phyloP scores from a whole-genome alignment of 1,284 basidiomycete genomes.

The Afroboletus lepidellus region DNA sequence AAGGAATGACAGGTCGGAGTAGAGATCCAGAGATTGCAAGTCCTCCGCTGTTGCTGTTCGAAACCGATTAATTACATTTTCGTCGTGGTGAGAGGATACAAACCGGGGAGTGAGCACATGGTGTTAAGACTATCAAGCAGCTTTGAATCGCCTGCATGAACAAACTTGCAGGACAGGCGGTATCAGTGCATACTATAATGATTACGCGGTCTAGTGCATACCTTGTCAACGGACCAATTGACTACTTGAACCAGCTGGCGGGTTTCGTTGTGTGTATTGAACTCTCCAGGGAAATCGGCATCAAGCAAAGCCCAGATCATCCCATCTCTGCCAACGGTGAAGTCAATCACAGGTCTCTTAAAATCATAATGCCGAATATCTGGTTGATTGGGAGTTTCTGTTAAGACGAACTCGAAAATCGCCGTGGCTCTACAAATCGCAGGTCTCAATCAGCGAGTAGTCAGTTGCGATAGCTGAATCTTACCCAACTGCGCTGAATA shows the following conservation, averaged over 20 bases:
- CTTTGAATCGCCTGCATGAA: slow-evolving; percentile 11
- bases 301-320: slow-evolving; percentile 54
- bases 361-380: slow-evolving; percentile 49
- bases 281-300: slow-evolving; percentile 35
- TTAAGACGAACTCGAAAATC: slow-evolving; percentile 53
- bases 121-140: slow-evolving; percentile 32
- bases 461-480: slow-evolving; percentile 18
- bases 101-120: slow-evolving; percentile 28
- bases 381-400: slow-evolving; percentile 27
- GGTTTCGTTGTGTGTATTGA: slow-evolving; percentile 37
- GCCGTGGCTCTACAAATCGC: slow-evolving; percentile 57
- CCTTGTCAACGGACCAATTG: slow-evolving; percentile 21
- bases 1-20: slow-evolving; percentile 54
- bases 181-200: background rate
- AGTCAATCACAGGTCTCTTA: slow-evolving; percentile 58
- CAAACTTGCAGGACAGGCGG: slow-evolving; percentile 14
- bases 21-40: slow-evolving; percentile 57
- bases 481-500: slow-evolving; percentile 72
- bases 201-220: slow-evolving; percentile 1
- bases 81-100: slow-evolving; percentile 24
- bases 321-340: slow-evolving; percentile 42
- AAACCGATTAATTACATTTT: background rate
- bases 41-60: slow-evolving; percentile 47
- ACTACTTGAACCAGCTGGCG: slow-evolving; percentile 16
- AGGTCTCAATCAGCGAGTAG: background rate